Conservation (phyloP, 2,329 filamentous ascomycete species). For the Sporothrix mexicana region DNA sequence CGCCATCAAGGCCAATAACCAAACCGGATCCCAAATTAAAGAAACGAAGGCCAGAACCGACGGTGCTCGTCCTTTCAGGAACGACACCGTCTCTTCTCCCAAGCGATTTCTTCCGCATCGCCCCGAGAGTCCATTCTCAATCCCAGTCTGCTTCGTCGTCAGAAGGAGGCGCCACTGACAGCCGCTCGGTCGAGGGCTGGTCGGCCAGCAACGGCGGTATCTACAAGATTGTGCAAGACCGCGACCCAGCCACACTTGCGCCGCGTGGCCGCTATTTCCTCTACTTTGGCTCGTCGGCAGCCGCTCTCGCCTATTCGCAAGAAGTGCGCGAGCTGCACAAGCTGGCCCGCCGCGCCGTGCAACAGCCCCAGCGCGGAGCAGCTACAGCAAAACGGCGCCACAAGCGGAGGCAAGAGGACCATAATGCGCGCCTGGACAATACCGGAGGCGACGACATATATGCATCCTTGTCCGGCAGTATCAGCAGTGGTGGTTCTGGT, state of each 20-base stretch:
- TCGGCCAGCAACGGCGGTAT: constrained; percentile 48
- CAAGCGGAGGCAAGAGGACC: constrained; percentile 40
- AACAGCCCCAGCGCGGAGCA: constrained; percentile 39
- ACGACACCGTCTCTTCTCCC: constrained; percentile 65
- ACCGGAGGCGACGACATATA: constrained; percentile 21
- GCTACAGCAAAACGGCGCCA: constrained; percentile 12
- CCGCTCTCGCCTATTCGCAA: constrained; percentile 66
- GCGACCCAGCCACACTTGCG: constrained; percentile 67
- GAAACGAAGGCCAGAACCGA: constrained; percentile 32
- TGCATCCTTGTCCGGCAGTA: neutral
- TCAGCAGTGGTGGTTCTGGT: neutral
- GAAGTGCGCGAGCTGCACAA: constrained; percentile 58
- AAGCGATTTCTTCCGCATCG: constrained; percentile 73
- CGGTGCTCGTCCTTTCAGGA: constrained; percentile 61
- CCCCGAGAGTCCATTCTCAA: constrained; percentile 52
- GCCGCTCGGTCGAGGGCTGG: constrained; percentile 65
- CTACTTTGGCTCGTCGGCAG: constrained; percentile 65
- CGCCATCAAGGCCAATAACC: neutral
- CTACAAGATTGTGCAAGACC: constrained; percentile 64
- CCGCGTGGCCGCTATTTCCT: constrained; percentile 71
- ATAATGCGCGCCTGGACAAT: constrained; percentile 34
- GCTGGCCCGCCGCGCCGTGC: constrained; percentile 42
- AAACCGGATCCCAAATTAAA: no score
- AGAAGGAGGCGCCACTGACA: no score
- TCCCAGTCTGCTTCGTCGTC: no score